Percentiles rank a stretch among this genome's conserved stretches.
These are phyloP conservation scores for Trichoderma sp. DNA, from an alignment of 2,329 filamentous ascomycete genomes.

Conservation along the genomic window DNA sequence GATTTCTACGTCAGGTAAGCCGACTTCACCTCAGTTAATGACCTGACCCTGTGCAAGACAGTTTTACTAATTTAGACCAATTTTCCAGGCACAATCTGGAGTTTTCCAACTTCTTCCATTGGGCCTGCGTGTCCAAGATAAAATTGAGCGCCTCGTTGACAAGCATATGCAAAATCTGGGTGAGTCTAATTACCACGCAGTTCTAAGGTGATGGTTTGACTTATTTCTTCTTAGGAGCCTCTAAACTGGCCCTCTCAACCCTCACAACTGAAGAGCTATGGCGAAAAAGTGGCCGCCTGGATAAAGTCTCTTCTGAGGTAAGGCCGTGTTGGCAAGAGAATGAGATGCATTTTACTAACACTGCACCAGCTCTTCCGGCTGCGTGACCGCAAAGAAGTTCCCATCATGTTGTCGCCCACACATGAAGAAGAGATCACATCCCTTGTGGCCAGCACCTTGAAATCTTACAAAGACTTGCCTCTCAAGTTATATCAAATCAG, in stretches of 20 bases:
- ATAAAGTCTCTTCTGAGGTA: constrained; percentile 70
- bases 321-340: background rate
- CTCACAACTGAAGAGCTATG: constrained; percentile 84
- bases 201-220: background rate
- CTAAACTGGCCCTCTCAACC: constrained; percentile 77
- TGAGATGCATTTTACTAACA: constrained; percentile 24
- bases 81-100: constrained; percentile 70
- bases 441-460: constrained; percentile 68
- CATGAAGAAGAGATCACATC: constrained; percentile 95
- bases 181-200: constrained; percentile 33
- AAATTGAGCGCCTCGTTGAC: constrained; percentile 81
- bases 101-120: constrained; percentile 91
- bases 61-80: background rate
- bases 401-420: constrained; percentile 81
- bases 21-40: constrained; percentile 1
- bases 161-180: constrained; percentile 80
- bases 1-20: constrained; percentile 68
- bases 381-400: constrained; percentile 70
- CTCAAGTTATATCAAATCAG: constrained; percentile 87
- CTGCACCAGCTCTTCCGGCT: constrained; percentile 69
- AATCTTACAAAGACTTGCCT: constrained; percentile 84
- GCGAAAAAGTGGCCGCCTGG: constrained; percentile 78
- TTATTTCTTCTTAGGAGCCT: constrained; percentile 57
- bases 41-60: background rate
- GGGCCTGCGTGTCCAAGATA: constrained; percentile 82